A percentile compares a stretch with the other conserved stretches of the same genome.
These are phyloP conservation scores for Ganoderma leucocontextum DNA, from an alignment of 1,284 basidiomycete species.

Conservation along the genomic window DNA sequence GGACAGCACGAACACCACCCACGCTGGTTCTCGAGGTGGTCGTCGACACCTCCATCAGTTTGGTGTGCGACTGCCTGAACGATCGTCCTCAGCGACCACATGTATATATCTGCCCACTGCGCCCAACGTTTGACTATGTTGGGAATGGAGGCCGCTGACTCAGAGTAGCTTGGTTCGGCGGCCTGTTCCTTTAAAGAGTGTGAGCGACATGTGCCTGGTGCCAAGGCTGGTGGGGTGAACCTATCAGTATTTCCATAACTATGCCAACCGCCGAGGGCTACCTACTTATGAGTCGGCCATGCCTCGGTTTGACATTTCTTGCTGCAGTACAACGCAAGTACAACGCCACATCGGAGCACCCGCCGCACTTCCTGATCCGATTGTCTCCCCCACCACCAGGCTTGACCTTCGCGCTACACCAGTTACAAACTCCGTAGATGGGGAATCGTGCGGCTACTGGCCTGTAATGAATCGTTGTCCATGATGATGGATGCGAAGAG, in stretches of 20 bases:
- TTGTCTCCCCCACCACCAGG: background rate
- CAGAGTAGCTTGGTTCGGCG: background rate
- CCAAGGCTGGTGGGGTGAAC: too few relatives aligned
- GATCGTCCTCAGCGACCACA: background rate
- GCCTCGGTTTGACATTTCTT: background rate
- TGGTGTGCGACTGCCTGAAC: background rate
- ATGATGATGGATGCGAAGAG: too few relatives aligned
- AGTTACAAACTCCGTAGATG: background rate
- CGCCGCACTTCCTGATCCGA: slow-evolving; percentile 1
- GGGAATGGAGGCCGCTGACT: background rate
- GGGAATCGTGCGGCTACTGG: background rate
- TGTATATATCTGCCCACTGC: background rate
- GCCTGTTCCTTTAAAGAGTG: background rate
- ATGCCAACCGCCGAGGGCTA: background rate
- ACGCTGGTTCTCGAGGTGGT: background rate
- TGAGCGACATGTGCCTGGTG: background rate
- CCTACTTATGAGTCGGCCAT: background rate
- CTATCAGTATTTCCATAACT: background rate
- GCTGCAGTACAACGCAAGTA: slow-evolving; percentile 6
- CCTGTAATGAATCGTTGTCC: too few relatives aligned
- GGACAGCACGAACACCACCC: background rate
- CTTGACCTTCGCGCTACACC: background rate
- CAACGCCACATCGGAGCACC: background rate
- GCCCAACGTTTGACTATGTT: background rate
- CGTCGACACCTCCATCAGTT: background rate